Evolutionary conservation across 176 grass and related monocot species (phyloP), one percentile per base, ranked within the genome.

Genomic region (Oryza longistaminata): DNA sequence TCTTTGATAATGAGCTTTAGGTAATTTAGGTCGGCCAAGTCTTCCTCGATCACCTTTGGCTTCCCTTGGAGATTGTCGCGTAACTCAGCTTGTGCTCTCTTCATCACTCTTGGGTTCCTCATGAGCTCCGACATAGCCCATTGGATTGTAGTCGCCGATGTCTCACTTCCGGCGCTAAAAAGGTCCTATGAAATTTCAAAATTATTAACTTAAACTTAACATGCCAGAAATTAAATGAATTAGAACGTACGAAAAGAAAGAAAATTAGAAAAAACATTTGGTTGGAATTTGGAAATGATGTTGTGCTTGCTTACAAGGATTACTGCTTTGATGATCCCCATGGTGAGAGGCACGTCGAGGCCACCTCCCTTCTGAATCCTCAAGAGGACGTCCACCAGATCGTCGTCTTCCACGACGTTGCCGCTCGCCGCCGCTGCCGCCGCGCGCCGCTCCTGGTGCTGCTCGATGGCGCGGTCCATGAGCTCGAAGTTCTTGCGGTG

Each of bases 111-210:
- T n/a, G 77, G 70, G 46, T 76, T 5, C 14, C 34, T 74, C 34
- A 87, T 75, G 1, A 87, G 85, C 71, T 87, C 85, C 3, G 78
- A 14, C 71, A 87, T 87, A 1, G 64, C 78, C 85, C 85, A 87
- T 8, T 87, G 15, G 4, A 81, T 3, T 0, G 61, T 69, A 3
- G 43, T 70, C 6, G 69, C 26, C 0, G 85, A 75, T 3, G 85
- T 81, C 16, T 82, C 85, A 1, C 70, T 82, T 9, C 85, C 78
- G 14, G 70, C 78, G 11, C 26, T 31, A 1, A 81, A 76, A 7
- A 87, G 22, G 3, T 87, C 70, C 85, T 87, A 16, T 17, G 2
- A 60, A 22, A 22, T 9, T 1, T 22, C 2, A 22, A n/a, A 61
- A 3, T 0, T 2, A 21, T n/a, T 22, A 61, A 9, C 9, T 61